Evolutionary conservation across 805 yeast species (phyloP), one percentile per base, ranked within the genome.

Genomic region (Vanderwaltozyma tropicalis): DNA sequence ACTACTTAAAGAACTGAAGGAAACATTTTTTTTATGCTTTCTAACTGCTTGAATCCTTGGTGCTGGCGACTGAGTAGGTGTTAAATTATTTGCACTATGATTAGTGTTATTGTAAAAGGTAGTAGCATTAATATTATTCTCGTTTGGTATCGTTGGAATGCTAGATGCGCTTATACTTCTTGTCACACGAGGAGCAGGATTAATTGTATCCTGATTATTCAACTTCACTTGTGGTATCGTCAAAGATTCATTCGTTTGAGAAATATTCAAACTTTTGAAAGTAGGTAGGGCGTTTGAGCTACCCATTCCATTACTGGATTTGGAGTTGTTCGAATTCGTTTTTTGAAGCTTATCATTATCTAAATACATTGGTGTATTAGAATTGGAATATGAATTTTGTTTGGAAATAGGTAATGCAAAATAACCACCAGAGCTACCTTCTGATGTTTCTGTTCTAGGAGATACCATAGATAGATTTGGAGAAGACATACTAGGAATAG

Each of bases 1-100:
- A 39, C 59, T 55, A 38, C 57, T 58, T 40, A 58, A 40, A 1
- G 63, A 58, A 36, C 59, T 50, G 34, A 58, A 58, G 0, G 63
- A 58, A 2, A 57, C 62, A 30, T 53, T 57, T 35, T 58, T 58
- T 36, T 53, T 54, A 36, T 58, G 63, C 28, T 51, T 58, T 40
- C 62, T 46, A 4, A 51, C 41, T 9, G 57, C 52, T 31, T 55
- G 59, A 4, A 52, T 48, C 37, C 58, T 50, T 8, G 48, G 21
- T 2, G 40, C 8, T 12, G 5, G 15, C 11, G 27, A 25, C 12
- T 22, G 38, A 18, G 32, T 38, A 5, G 47, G 29, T 2, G 41
- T 38, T 16, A 54, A 41, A 35, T 48, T 54, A 13, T 40, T 44
- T 11, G 53, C 48, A 39, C 58, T 54, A 14, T 47, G 41, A 35